Evolutionary conservation across 495 filamentous ascomycete species (phyloP).

Genomic region (Stereocaulon alpinum): DNA sequence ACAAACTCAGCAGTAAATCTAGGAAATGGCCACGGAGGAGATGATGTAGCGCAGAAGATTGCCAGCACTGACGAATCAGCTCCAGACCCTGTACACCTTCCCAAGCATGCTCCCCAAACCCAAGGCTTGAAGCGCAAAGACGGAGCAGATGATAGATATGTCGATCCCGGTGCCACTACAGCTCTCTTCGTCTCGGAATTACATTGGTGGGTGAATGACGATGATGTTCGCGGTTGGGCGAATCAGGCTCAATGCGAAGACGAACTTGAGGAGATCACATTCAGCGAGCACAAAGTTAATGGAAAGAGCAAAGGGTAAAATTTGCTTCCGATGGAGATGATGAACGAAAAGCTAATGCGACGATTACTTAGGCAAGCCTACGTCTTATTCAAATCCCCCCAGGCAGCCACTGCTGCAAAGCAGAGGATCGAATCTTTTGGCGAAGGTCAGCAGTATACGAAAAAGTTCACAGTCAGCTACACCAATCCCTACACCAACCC

Average conservation of each 20-base stretch:
- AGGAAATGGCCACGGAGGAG: conserved; percentile 24
- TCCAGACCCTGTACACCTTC: conserved; percentile 30
- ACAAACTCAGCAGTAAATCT: conserved; percentile 34
- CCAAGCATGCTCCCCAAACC: conserved; percentile 39
- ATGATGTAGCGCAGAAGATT: conserved; percentile 36
- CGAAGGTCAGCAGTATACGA: conserved; percentile 44
- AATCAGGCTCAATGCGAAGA: conserved; percentile 64
- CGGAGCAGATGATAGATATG: conserved; percentile 58
- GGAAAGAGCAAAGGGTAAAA: conserved; percentile 94
- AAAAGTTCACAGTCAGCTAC: conserved; percentile 65
- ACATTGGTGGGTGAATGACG: conserved; percentile 94
- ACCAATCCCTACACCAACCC: conserved; percentile 70
- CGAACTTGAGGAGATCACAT: conserved; percentile 86
- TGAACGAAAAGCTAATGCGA: conserved; percentile 8
- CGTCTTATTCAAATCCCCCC: conserved; percentile 70
- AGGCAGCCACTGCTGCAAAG: conserved; percentile 80
- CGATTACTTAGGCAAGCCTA: conserved; percentile 65
- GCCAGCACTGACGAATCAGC: conserved; percentile 38
- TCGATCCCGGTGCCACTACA: conserved; percentile 73
- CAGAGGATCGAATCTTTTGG: conserved; percentile 60
- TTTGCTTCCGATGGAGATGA: background rate
- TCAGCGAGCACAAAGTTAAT: conserved; percentile 97
- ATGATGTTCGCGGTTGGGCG: conserved; percentile 85
- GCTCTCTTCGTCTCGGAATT: conserved; percentile 80
- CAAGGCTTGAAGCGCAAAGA: conserved; percentile 74